Percentiles rank a stretch among this genome's conserved stretches.
Evolutionary conservation across 495 filamentous ascomycete genomes (phyloP).

Genomic region (Penicillium lagena): DNA sequence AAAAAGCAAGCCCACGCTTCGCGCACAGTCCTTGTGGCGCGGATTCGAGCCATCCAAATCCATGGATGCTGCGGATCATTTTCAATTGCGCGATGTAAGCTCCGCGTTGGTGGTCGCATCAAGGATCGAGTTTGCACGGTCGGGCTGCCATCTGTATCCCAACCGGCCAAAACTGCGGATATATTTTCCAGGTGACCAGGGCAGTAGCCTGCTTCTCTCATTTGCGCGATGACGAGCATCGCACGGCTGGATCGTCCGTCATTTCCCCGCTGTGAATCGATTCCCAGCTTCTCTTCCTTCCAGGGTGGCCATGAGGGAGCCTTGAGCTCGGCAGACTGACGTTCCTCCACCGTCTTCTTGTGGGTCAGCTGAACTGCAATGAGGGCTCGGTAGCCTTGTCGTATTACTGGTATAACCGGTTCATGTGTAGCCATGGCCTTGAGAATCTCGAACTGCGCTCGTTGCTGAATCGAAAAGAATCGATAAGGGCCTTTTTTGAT

Average conservation of each 20-base stretch:
- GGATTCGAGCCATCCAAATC: slow-evolving; percentile 57
- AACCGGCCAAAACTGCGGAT: slow-evolving; percentile 53
- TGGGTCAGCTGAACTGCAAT: slow-evolving; percentile 55
- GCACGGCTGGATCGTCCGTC: slow-evolving; percentile 56
- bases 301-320: slow-evolving; percentile 64
- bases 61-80: slow-evolving; percentile 9
- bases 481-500: slow-evolving; percentile 41
- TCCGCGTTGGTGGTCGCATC: slow-evolving; percentile 11
- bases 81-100: slow-evolving; percentile 9
- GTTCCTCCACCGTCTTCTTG: slow-evolving; percentile 53
- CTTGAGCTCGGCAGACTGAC: slow-evolving; percentile 53
- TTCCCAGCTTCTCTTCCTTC: slow-evolving; percentile 55
- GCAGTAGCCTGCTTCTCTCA: slow-evolving; percentile 60
- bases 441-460: slow-evolving; percentile 58
- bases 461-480: slow-evolving; percentile 44
- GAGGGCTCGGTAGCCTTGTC: slow-evolving; percentile 58
- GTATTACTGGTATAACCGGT: slow-evolving; percentile 50
- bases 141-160: slow-evolving; percentile 62
- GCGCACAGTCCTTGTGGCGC: slow-evolving; percentile 58
- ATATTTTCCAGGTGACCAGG: slow-evolving; percentile 48
- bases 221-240: slow-evolving; percentile 47
- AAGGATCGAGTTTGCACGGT: slow-evolving; percentile 59
- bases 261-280: slow-evolving; percentile 48
- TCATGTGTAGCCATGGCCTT: slow-evolving; percentile 51
- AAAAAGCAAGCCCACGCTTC: slow-evolving; percentile 71